Base-by-base conservation (phyloP, 805 yeast species). In the Barnettozyma wickerhamii region DNA sequence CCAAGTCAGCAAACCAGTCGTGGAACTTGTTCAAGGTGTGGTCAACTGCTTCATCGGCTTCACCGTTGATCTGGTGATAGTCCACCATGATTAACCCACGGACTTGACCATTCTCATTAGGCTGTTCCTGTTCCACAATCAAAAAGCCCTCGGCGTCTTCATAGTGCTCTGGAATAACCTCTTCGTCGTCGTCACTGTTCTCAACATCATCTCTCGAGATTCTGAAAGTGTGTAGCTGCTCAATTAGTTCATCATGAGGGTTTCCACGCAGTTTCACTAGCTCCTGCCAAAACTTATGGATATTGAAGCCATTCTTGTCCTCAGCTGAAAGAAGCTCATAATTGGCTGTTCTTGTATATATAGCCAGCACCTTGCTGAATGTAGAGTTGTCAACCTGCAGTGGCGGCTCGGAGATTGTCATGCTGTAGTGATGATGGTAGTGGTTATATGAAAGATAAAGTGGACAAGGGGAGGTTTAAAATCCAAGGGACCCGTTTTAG, bases 41-140 rank as follows among this genome's bases (percentile, higher is more conserved):
- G 27, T 60, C 56, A 39, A 55, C 59, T 4, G 50, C 53, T 30
- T 58, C 48, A 41, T 59, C 23, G 4, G 20, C 10, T 7, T 30
- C 23, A 7, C n/a, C 13, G 21, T 13, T 33, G 21, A n/a, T 30
- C 15, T 30, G 19, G 15, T 33, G 30, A 19, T 39, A 65, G 28
- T 60, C 49, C 4, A 60, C 58, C 19, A 68, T 51, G 19, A 69
- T 54, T 24, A 68, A 51, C 18, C 74, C 74, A 45, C 71, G 62
- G 23, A 61, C 43, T 46, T 65, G 70, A 2, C 29, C 32, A 20
- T 39, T 41, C 38, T 63, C 71, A 6, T 42, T 52, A 6, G 45
- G 42, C 12, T 49, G 50, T n/a, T 42, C 37, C 35, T 59, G 55
- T 45, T 68, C 72, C 7, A 66, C 47, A 10, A 65, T 48, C 37